Base-by-base conservation (phyloP, 495 filamentous ascomycete genomes). In the Aspergillus panamensis region DNA sequence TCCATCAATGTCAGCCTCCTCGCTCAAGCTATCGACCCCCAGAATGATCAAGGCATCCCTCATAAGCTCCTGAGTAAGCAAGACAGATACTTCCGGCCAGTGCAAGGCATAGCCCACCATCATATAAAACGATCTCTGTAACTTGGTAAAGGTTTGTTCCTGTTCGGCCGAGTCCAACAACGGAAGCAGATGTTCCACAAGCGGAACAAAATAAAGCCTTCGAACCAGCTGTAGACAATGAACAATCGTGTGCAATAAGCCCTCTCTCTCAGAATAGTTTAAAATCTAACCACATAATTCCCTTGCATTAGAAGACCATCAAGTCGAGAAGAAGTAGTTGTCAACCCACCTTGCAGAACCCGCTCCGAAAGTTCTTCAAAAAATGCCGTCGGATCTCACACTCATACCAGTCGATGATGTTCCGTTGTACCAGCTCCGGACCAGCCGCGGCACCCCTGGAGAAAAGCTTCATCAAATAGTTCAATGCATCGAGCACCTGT, bases 71-170 rank as follows among this genome's bases (percentile, higher is more conserved):
- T 66, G 66, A 3, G 73, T 72, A 3, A 91, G 66, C 12, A 84
- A 73, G 14, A 67, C 64, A 39, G 80, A 76, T 33, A 89, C 65
- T 6, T 64, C 45, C 29, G 68, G 69, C 62, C 78, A 77, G 5
- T 83, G 83, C 29, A 85, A 69, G 3, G 86, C 85, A 66, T 87
- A 86, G 16, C 79, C 78, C 31, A 90, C 79, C 21, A 91, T 79
- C 17, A 85, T 82, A 63, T 87, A 80, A 21, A 91, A 79, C 58
- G 84, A 80, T 37, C 81, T 74, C 17, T 76, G 74, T 56, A 89
- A 83, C 20, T 77, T 81, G 17, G 68, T 51, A 48, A 82, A 69
- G 8, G 77, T 67, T 6, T 58, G 58, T 5, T 80, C 74, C 57
- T 65, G 69, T 19, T 66, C 65, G 7, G 33, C 49, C 2, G 49